Evolutionary conservation across 2,329 filamentous ascomycete species (phyloP), one percentile per base, ranked within the genome.

Genomic region (Phyllosticta ampelicida): DNA sequence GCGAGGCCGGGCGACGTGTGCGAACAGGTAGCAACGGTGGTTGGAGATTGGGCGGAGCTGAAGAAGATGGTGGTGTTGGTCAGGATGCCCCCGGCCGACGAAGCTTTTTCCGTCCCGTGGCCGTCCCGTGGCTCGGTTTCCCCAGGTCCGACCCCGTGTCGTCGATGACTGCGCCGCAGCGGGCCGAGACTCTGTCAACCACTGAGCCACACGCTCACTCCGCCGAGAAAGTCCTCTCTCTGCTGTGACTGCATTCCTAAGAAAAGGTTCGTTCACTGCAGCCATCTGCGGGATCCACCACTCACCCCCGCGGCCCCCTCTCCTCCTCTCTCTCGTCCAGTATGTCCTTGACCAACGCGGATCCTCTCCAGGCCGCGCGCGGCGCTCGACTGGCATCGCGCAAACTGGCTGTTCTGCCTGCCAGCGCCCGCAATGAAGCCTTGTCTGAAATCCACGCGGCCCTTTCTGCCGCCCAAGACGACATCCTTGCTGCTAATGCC

Each of bases 291-390:
- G n/a, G 36, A n/a, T 44, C 36, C 36, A 44, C 16, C 11, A 44
- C 16, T 6, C n/a, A n/a, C n/a, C n/a, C n/a, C n/a, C n/a, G n/a
- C n/a, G n/a, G n/a, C n/a, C 36, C 13, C 36, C 5, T 1, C 13
- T n/a, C n/a, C 36, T 44, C 36, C 36, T 8, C 29, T 36, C 29
- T 16, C 13, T 10, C 29, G 5, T 11, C 16, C 29, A 19, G 4
- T 18, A 96, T 97, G 94, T 96, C 92, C 64, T 80, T 96, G 60
- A 96, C 91, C 53, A 91, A 89, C 71, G 89, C 87, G 56, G 86
- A 86, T 29, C 88, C 92, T 53, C 77, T 82, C 58, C 84, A 90
- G 63, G 87, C 88, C 55, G 92, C 92, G 44, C 80, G 79, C 66
- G 81, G 86, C 53, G 92, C 92, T 61, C 90, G 90, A 68, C 75